Evolutionary conservation across 768 basidiomycete species (phyloP).

Genomic region (Filobasidium floriforme): DNA sequence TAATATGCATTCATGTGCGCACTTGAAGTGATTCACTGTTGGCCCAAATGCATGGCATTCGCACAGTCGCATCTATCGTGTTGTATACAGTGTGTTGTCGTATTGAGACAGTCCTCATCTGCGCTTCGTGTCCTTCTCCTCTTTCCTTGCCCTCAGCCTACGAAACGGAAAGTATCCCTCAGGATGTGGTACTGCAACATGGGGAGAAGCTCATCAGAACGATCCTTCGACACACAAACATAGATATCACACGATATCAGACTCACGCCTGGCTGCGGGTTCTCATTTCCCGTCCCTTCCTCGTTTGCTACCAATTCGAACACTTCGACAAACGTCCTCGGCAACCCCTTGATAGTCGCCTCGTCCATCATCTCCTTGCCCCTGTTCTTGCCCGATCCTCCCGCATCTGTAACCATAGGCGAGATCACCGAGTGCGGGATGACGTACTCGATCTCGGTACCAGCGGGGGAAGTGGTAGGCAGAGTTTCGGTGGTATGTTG

Average conservation of each 20-base stretch:
- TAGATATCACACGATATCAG: background rate
- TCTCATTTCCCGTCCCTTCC: conserved; percentile 13
- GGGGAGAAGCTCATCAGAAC: background rate
- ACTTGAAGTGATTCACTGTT: too few relatives aligned
- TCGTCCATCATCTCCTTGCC: conserved; percentile 9
- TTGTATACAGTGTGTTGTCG: too few relatives aligned
- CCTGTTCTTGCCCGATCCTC: background rate
- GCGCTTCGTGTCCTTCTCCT: too few relatives aligned
- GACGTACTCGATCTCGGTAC: conserved; percentile 1
- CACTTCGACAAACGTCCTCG: conserved; percentile 19
- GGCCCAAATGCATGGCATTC: too few relatives aligned
- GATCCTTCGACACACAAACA: background rate
- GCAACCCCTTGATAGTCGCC: conserved; percentile 8
- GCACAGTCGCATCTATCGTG: too few relatives aligned
- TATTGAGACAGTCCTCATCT: too few relatives aligned
- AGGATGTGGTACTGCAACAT: conserved; percentile 15
- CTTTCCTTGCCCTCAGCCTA: conserved; percentile 6
- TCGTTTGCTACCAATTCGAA: conserved; percentile 17
- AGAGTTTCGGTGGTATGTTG: background rate
- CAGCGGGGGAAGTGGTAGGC: background rate
- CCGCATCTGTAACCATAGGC: background rate
- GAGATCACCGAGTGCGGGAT: background rate
- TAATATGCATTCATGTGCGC: too few relatives aligned
- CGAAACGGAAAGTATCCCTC: conserved; percentile 22
- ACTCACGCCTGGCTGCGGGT: conserved; percentile 9